Evolutionary conservation across 2,329 filamentous ascomycete species (phyloP), one percentile per base, ranked within the genome.

Genomic region (Sordariomycetes sp.): DNA sequence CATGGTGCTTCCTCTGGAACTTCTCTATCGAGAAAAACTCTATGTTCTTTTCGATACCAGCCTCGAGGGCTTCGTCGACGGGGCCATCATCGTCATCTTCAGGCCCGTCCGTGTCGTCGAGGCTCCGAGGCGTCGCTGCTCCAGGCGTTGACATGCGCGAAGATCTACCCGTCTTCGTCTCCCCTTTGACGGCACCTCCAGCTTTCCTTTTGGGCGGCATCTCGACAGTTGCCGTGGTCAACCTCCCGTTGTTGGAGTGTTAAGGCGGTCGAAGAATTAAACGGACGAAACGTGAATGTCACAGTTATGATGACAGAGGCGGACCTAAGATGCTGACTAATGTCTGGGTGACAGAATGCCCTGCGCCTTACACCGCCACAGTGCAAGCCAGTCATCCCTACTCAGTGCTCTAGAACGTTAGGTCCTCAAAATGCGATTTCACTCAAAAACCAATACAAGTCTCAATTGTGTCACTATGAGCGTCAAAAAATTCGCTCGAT

Each of bases 191-290:
- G 46, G 59, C 63, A 52, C 52, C 46, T 39, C 53, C 50, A 40
- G 80, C 80, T 63, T 86, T 86, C 51, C 81, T 72, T 62, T 86
- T 86, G 14, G 70, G 66, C 42, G 81, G 73, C 82, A 86, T 86
- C 23, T 32, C 24, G 29, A 11, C 20, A n/a, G 9, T 20, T 14
- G 24, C 16, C 18, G 10, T 16, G n/a, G 17, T 20, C 32, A 24
- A 27, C 21, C 15, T 17, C 14, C 18, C 7, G 21, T n/a, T 21
- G 17, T 7, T n/a, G 30, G 16, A 9, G 30, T 14, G 8, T 14
- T 21, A 15, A 14, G 18, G 19, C 21, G 17, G n/a, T 6, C 28
- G 28, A 20, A 9, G 19, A 21, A 11, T 5, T 21, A 21, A 32
- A 21, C 24, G 10, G 8, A 19, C 2, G 3, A 19, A 32, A 15